Evolutionary conservation across 2,329 filamentous ascomycete species (phyloP), one percentile per base, ranked within the genome.

Genomic region (Exophiala lecanii-corni): DNA sequence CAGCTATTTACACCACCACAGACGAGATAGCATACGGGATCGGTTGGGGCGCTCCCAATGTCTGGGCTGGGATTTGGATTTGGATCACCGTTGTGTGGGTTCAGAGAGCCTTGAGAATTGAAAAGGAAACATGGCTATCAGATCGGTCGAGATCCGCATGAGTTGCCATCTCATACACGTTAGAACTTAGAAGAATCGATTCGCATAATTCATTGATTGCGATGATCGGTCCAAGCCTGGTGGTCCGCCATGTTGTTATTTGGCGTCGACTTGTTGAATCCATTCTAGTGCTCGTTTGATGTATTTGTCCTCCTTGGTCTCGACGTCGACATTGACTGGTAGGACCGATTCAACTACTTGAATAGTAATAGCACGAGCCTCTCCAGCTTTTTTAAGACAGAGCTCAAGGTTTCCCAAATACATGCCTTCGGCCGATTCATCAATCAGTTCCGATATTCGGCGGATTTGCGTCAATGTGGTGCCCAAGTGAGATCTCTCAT

Each of bases 21-120:
- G 56, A 69, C 46, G 62, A 67, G 20, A 62, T 74, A 23, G 73
- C 70, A 4, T 76, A 73, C 51, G 67, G 61, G n/a, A 5, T 69
- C 45, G 67, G 68, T 45, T 65, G 68, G 66, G 47, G 58, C 17
- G 57, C 67, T 9, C 65, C 66, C 2, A 64, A 67, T 20, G 56
- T 60, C 19, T 70, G 66, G 66, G 62, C 61, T 4, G 55, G 48
- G 10, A 17, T 70, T 7, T 69, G 69, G 67, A 66, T 63, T 1
- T 39, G 66, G 15, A 65, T 70, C 37, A 71, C 68, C 16, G 68
- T 71, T 35, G 59, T 62, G 6, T 70, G 68, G 69, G 68, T 69
- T 1, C 61, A 67, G 42, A 63, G 63, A 42, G 64, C 67, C 28
- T 59, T 71, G 16, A 62, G 64, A 26, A 64, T 64, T 6, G 68